Evolutionary conservation across 352 stramenopile species (phyloP).

Genomic region (Phytopythium oedochilum): DNA sequence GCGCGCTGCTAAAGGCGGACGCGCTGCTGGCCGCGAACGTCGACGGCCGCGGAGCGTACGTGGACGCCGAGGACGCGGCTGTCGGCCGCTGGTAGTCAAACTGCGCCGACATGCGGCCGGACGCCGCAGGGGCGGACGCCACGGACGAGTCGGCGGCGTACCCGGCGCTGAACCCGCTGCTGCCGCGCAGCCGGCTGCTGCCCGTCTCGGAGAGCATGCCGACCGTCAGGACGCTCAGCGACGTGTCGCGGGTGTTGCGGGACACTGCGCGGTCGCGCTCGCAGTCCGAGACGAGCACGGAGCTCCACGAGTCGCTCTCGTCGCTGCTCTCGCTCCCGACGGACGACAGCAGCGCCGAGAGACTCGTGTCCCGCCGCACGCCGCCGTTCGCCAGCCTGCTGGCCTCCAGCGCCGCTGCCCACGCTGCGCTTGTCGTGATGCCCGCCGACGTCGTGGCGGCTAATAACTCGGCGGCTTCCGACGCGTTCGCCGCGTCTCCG

Average conservation of each 20-base stretch:
- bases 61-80: neutral
- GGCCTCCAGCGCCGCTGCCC: constrained; percentile 6
- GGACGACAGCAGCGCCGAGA: constrained; percentile 40
- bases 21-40: constrained; percentile 6
- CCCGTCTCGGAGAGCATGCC: constrained; percentile 35
- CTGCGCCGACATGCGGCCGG: neutral
- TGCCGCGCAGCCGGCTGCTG: constrained; percentile 12
- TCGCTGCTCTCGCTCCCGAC: constrained; percentile 33
- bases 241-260: constrained; percentile 67
- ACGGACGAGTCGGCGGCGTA: neutral
- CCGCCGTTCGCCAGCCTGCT: constrained; percentile 10
- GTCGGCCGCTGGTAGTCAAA: neutral
- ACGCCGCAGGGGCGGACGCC: neutral
- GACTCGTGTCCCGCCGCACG: constrained; percentile 15
- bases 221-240: constrained; percentile 49
- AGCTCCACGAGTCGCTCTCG: constrained; percentile 69
- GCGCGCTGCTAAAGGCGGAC: neutral
- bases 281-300: constrained; percentile 61
- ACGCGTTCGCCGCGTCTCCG: constrained; percentile 8
- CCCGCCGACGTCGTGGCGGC: neutral
- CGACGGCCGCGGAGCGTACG: neutral
- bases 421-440: constrained; percentile 1
- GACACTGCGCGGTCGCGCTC: constrained; percentile 26
- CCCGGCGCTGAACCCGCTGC: neutral
- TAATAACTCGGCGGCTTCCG: neutral